Evolutionary conservation across 1,139 yeast genomes (phyloP).

Genomic region (Sugiyamaella novakii): DNA sequence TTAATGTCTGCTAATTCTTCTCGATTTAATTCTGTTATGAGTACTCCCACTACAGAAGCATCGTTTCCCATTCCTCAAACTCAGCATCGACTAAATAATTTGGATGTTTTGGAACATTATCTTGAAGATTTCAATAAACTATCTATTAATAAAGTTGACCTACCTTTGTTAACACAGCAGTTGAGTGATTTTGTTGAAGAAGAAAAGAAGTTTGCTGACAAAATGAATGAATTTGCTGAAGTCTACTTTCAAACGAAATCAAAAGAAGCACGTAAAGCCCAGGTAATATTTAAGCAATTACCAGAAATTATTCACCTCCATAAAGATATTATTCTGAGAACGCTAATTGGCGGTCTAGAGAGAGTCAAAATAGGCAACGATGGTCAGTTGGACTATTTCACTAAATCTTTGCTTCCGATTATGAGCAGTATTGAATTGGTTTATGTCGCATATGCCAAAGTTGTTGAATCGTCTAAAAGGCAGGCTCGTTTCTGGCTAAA

Average conservation of each 20-base stretch:
- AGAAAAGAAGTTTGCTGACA: slow-evolving; percentile 31
- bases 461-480: slow-evolving; percentile 12
- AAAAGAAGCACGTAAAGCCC: slow-evolving; percentile 22
- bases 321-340: slow-evolving; percentile 26
- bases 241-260: slow-evolving; percentile 27
- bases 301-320: slow-evolving; percentile 35
- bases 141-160: slow-evolving; percentile 3
- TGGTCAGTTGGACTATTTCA: slow-evolving; percentile 18
- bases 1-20: slow-evolving; percentile 8
- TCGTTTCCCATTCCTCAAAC: slow-evolving; percentile 1
- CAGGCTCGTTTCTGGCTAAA: slow-evolving; percentile 21
- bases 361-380: slow-evolving; percentile 24
- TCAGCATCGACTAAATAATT: slow-evolving; percentile 26
- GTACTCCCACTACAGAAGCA: slow-evolving; percentile 18
- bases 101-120: slow-evolving; percentile 31
- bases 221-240: slow-evolving; percentile 31
- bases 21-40: slow-evolving; percentile 12
- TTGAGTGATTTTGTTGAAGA: slow-evolving; percentile 28
- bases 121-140: slow-evolving; percentile 24
- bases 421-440: slow-evolving; percentile 9
- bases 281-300: slow-evolving; percentile 30
- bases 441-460: slow-evolving; percentile 14
- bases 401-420: slow-evolving; percentile 10
- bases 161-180: slow-evolving; percentile 1
- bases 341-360: slow-evolving; percentile 28